These are phyloP conservation scores for Hypoxylon perforatum DNA, from an alignment of 495 filamentous ascomycete genomes.

Conservation along the genomic window DNA sequence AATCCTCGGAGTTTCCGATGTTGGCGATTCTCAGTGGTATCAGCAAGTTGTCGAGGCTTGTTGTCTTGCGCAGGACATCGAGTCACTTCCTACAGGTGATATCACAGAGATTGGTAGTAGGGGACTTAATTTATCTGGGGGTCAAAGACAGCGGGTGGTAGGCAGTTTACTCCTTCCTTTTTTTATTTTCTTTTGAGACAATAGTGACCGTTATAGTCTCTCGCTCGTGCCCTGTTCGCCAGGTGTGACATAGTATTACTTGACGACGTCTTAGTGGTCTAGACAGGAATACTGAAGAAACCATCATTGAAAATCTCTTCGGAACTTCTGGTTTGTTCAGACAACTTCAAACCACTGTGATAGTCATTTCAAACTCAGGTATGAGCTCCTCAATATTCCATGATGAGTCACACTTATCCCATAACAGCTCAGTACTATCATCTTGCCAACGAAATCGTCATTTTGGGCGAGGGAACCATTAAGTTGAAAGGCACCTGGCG, in stretches of 20 bases:
- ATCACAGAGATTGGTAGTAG: conserved; percentile 69
- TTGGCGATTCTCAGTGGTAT: conserved; percentile 63
- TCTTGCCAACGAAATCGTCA: conserved; percentile 62
- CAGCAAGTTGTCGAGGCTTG: conserved; percentile 67
- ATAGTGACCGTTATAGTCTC: conserved; percentile 30
- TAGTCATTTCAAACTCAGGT: conserved; percentile 50
- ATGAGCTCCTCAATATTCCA: conserved; percentile 8
- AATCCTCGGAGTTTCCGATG: conserved; percentile 30
- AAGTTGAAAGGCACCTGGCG: conserved; percentile 62
- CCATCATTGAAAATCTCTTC: conserved; percentile 47
- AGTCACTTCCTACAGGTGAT: conserved; percentile 65
- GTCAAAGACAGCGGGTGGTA: conserved; percentile 71
- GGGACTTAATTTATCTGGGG: conserved; percentile 74
- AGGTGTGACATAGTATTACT: conserved; percentile 41
- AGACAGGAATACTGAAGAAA: conserved; percentile 47
- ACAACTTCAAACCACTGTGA: conserved; percentile 42
- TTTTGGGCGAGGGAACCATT: conserved; percentile 57
- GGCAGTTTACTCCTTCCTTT: conserved; percentile 10
- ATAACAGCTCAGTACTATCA: conserved; percentile 44
- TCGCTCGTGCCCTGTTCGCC: conserved; percentile 56
- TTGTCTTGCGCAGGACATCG: conserved; percentile 66
- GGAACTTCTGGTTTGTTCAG: conserved; percentile 43
- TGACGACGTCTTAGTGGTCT: conserved; percentile 52
- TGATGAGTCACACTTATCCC: background rate
- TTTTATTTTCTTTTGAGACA: background rate